Base-by-base conservation (phyloP, 176 grass and related monocot genomes). In the Musa itinerans region DNA sequence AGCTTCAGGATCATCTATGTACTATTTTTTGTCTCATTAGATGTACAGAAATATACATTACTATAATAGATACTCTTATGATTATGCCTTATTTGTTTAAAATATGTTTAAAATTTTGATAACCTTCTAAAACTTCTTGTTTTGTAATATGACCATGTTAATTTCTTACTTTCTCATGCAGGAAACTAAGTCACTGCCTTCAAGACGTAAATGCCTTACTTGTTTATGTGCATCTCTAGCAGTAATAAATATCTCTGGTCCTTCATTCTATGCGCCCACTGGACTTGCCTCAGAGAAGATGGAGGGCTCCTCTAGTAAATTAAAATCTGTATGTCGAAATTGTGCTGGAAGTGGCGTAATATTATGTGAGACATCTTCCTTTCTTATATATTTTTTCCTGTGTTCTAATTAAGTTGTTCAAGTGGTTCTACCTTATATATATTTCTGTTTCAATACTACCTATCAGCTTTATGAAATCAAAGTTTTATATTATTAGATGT, bases 291-390 rank as follows among this genome's bases (percentile, higher is more conserved):
- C 78, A 11, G 95, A 80, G 34, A 80, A 66, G 73, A 65, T 53
- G 56, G 85, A 54, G 50, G 63, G 83, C 57, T 11, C 63, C 20
- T 80, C 1, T 24, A 72, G 75, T 51, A 84, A 76, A 20, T 84
- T 85, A 78, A 92, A 92, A 23, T 78, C 88, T 48, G 91, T 99
- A 10, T 99, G 95, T 83, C 71, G 83, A 22, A 99, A 99, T 72
- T 99, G 95, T 73, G 74, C 50, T 0, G 95, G 95, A 34, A 89
- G 82, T 3, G 91, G 95, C 55, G 91, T 87, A 83, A 78, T 99
- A 53, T 79, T 99, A 89, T 99, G 96, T 99, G 83, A 93, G 86
- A 27, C 8, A 52, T 78, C 68, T 48, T 1, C 25, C 10, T 69
- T 55, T 50, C 7, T 89, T 59, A 13, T 16, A 29, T 69, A 19